A percentile compares a stretch with the other conserved stretches of the same genome.
These are phyloP conservation scores for Trichophaea hybrida DNA, from an alignment of 2,329 filamentous ascomycete species.

Conservation along the genomic window DNA sequence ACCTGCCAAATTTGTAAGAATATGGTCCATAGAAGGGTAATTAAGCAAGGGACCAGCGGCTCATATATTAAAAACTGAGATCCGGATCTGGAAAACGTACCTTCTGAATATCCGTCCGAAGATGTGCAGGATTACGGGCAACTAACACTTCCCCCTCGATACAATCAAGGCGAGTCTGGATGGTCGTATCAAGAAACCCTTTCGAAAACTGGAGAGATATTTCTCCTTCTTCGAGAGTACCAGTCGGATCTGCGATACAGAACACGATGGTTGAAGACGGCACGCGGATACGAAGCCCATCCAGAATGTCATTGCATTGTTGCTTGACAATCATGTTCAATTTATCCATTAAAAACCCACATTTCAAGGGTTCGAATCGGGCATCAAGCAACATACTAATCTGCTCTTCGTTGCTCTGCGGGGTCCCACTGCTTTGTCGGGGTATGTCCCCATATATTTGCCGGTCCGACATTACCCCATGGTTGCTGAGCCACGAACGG, in stretches of 20 bases:
- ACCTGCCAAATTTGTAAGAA: neutral
- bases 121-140: constrained; percentile 53
- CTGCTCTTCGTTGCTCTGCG: constrained; percentile 30
- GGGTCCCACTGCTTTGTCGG: neutral
- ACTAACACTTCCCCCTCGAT: constrained; percentile 51
- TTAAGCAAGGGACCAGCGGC: neutral
- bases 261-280: constrained; percentile 46
- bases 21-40: neutral
- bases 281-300: constrained; percentile 46
- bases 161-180: constrained; percentile 40
- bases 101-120: constrained; percentile 57
- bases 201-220: constrained; percentile 34
- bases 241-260: constrained; percentile 54
- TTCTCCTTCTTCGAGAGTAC: constrained; percentile 47
- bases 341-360: constrained; percentile 38
- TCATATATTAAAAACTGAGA: neutral
- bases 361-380: constrained; percentile 39
- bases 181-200: constrained; percentile 41
- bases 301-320: constrained; percentile 41
- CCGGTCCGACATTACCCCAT: neutral
- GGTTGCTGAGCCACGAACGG: neutral
- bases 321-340: constrained; percentile 37
- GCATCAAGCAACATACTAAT: constrained; percentile 3
- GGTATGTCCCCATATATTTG: neutral
- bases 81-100: constrained; percentile 33